phyloP scores from a whole-genome alignment of 345 rosid species.

The Turritis glabra region DNA sequence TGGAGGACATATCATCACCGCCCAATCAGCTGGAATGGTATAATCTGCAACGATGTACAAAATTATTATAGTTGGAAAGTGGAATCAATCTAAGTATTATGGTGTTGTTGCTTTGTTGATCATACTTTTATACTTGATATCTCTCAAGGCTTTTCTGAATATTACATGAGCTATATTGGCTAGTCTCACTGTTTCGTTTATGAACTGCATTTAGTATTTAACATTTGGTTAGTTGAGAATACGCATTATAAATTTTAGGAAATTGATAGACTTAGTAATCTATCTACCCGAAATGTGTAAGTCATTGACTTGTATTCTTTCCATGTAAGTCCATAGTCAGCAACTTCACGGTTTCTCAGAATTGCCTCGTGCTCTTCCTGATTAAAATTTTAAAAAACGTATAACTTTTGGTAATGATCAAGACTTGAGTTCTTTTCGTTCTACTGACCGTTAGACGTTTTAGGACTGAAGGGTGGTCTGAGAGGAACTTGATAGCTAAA shows the following conservation, averaged over 20 bases:
- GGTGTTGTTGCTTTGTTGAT: background rate
- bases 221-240: slow-evolving; percentile 14
- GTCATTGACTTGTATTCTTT: slow-evolving; percentile 65
- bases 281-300: slow-evolving; percentile 56
- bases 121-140: slow-evolving; percentile 30
- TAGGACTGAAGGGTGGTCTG: slow-evolving; percentile 62
- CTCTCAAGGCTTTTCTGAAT: slow-evolving; percentile 36
- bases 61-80: background rate
- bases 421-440: background rate
- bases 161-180: slow-evolving; percentile 32
- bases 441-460: slow-evolving; percentile 66
- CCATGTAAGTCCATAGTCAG: slow-evolving; percentile 51
- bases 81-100: background rate
- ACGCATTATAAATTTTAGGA: background rate
- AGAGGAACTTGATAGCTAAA: slow-evolving; percentile 70
- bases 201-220: slow-evolving; percentile 22
- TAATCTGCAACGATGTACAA: slow-evolving; percentile 51
- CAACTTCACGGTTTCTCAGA: slow-evolving; percentile 17
- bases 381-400: background rate
- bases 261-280: background rate
- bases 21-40: slow-evolving; percentile 93
- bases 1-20: slow-evolving; percentile 90
- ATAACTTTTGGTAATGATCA: background rate
- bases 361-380: slow-evolving; percentile 45
- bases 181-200: slow-evolving; percentile 35